A percentile compares a stretch with the other conserved stretches of the same genome.
Evolutionary conservation across 1,284 basidiomycete genomes (phyloP).

Genomic region (Fomes fomentarius): DNA sequence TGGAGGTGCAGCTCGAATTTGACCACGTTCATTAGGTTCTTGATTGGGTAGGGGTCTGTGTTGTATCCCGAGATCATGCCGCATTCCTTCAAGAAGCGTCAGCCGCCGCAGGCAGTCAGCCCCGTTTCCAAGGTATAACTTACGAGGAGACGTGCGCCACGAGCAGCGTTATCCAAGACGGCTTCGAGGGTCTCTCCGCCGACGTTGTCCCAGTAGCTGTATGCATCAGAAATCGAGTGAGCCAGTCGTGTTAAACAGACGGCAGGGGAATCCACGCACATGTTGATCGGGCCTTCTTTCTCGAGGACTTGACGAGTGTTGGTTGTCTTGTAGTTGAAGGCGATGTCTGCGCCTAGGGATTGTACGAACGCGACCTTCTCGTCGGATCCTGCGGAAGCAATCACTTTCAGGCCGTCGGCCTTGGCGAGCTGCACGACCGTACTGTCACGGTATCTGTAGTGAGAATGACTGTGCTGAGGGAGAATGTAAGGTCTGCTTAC

Average conservation of each 20-base stretch:
- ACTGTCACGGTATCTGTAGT: no score
- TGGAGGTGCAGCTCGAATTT: slow-evolving; percentile 54
- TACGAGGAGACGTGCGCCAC: slow-evolving; percentile 57
- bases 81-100: slow-evolving; percentile 17
- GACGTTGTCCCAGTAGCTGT: slow-evolving; percentile 58
- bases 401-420: slow-evolving; percentile 64
- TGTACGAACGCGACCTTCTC: slow-evolving; percentile 71
- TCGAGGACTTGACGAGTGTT: slow-evolving; percentile 54
- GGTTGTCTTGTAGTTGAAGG: slow-evolving; percentile 75
- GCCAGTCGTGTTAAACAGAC: no score
- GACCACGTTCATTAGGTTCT: slow-evolving; percentile 44
- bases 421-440: slow-evolving; percentile 69
- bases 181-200: slow-evolving; percentile 70
- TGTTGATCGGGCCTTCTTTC: slow-evolving; percentile 59
- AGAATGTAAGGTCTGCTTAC: slow-evolving; percentile 13
- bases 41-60: slow-evolving; percentile 27
- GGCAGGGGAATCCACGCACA: no score
- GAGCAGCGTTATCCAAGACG: slow-evolving; percentile 53
- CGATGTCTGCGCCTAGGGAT: slow-evolving; percentile 67
- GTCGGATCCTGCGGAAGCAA: slow-evolving; percentile 72
- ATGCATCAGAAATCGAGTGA: no score
- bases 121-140: slow-evolving; percentile 40
- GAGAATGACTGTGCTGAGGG: no score
- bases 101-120: no score
- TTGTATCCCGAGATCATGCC: slow-evolving; percentile 39